phyloP scores from a whole-genome alignment of 75 land plant genomes.

The Pinus taeda region DNA sequence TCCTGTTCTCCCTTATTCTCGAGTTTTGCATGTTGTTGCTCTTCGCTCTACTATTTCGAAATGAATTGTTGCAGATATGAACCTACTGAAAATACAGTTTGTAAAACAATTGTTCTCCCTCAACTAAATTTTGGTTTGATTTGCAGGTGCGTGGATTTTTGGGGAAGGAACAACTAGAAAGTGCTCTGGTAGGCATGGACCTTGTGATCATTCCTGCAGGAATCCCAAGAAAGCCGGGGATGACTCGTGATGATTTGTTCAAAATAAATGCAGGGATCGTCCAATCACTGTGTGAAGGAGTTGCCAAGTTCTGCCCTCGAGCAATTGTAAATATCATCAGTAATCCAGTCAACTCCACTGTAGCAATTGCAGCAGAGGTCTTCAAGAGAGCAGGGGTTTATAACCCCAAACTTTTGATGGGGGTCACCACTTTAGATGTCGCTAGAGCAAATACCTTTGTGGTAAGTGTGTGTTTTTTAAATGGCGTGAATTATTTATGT shows the following conservation, averaged over 20 bases:
- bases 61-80: too few species aligned
- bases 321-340: conserved; percentile 94
- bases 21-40: too few species aligned
- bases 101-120: too few species aligned
- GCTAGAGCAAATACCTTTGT: conserved; percentile 99
- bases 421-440: conserved; percentile 97
- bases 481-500: too few species aligned
- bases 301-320: conserved; percentile 80
- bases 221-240: conserved; percentile 96
- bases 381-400: conserved; percentile 90
- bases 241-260: conserved; percentile 97
- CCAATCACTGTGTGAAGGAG: conserved; percentile 85
- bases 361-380: conserved; percentile 98
- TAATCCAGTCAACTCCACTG: conserved; percentile 99
- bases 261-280: conserved; percentile 99
- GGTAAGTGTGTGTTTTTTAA: conserved; percentile 7
- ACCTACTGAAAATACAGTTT: too few species aligned
- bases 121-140: too few species aligned
- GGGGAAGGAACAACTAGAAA: conserved; percentile 79
- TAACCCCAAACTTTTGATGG: conserved; percentile 87
- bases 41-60: too few species aligned
- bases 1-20: too few species aligned
- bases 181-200: conserved; percentile 93
- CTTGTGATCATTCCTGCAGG: conserved; percentile 98
- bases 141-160: conserved; percentile 89